A percentile compares a stretch with the other conserved stretches of the same genome.
Conservation (phyloP, 192 early-diverging fungal genomes). For the Backusella westeae region DNA sequence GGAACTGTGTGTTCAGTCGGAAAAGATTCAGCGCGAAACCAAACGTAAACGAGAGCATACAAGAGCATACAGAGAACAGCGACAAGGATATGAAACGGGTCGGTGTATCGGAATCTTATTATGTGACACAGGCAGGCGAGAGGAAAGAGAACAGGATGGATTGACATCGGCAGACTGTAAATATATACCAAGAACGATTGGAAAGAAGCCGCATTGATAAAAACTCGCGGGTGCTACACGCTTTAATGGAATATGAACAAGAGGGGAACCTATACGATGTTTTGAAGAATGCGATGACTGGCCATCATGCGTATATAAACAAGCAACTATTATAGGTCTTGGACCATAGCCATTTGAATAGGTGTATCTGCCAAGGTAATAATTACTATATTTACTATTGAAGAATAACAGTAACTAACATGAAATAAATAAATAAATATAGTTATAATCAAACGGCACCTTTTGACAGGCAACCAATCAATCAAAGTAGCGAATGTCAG, state of each 20-base stretch:
- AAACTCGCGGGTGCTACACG: too few relatives aligned
- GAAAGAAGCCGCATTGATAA: too few relatives aligned
- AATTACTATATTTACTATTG: neutral
- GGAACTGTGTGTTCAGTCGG: slow-evolving; percentile 29
- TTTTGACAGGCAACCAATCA: slow-evolving; percentile 38
- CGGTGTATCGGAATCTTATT: slow-evolving; percentile 29
- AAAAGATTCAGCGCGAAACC: slow-evolving; percentile 26
- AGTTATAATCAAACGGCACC: slow-evolving; percentile 47
- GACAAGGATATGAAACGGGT: slow-evolving; percentile 34
- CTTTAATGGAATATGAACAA: too few relatives aligned
- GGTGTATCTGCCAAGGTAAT: slow-evolving; percentile 63
- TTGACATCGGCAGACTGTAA: too few relatives aligned
- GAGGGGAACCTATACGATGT: slow-evolving; percentile 54
- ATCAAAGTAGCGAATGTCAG: slow-evolving; percentile 64
- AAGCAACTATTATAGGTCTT: slow-evolving; percentile 63
- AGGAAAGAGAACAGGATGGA: slow-evolving; percentile 16
- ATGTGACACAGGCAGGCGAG: slow-evolving; percentile 17
- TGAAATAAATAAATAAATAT: slow-evolving; percentile 14
- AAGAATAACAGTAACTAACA: neutral
- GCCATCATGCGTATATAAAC: slow-evolving; percentile 53
- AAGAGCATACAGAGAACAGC: slow-evolving; percentile 14
- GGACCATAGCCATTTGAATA: slow-evolving; percentile 58
- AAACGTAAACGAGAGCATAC: neutral
- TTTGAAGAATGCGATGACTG: slow-evolving; percentile 63
- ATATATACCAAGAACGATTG: too few relatives aligned